Conservation (phyloP, 2,329 filamentous ascomycete species). For the Moelleriella libera region DNA sequence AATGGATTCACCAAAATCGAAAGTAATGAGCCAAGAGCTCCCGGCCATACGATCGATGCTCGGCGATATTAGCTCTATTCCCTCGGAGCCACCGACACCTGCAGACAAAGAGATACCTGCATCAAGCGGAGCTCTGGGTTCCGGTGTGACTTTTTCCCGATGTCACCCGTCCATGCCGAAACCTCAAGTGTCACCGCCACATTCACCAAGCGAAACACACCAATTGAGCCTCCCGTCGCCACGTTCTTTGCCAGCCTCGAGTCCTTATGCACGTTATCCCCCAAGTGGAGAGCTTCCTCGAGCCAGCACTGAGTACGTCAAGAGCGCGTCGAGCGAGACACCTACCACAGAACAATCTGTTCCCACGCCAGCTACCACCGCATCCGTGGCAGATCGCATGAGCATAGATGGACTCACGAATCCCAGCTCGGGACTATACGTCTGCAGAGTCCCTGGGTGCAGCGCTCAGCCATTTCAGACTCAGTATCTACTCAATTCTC, state of each 20-base stretch:
- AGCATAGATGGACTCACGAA: slow-evolving; percentile 44
- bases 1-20: slow-evolving; percentile 19
- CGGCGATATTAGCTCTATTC: slow-evolving; percentile 18
- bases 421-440: slow-evolving; percentile 35
- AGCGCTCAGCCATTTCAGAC: slow-evolving; percentile 64
- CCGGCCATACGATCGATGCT: slow-evolving; percentile 24
- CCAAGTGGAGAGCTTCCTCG: slow-evolving; percentile 18
- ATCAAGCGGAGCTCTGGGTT: neutral
- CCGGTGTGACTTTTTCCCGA: slow-evolving; percentile 3
- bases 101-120: slow-evolving; percentile 14
- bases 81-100: slow-evolving; percentile 14
- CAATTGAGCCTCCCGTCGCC: slow-evolving; percentile 33
- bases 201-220: slow-evolving; percentile 34
- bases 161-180: slow-evolving; percentile 14
- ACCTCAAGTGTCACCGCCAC: slow-evolving; percentile 26
- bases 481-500: slow-evolving; percentile 63
- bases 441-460: slow-evolving; percentile 49
- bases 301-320: slow-evolving; percentile 26
- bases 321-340: slow-evolving; percentile 28
- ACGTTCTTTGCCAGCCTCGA: slow-evolving; percentile 22
- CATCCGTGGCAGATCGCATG: slow-evolving; percentile 35
- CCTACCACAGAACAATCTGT: slow-evolving; percentile 29
- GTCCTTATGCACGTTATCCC: slow-evolving; percentile 22
- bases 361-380: slow-evolving; percentile 25
- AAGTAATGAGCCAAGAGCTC: slow-evolving; percentile 19